Base-by-base conservation (phyloP, 2,329 filamentous ascomycete genomes). In the Aureobasidium subglaciale region DNA sequence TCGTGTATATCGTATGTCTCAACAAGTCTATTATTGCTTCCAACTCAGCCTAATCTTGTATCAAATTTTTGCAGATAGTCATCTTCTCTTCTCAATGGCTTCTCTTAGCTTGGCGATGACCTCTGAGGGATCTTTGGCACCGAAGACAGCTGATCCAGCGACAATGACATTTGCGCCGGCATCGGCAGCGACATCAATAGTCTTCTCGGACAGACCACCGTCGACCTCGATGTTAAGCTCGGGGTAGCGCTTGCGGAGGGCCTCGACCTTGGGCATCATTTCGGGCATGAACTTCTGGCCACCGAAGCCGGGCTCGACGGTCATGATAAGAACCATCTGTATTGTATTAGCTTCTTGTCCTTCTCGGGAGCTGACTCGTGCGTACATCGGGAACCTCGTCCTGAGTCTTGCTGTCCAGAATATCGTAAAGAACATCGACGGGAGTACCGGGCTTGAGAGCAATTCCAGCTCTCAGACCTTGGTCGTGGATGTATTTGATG, bases 271-370 rank as follows among this genome's bases (percentile, higher is more conserved):
- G 68, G 92, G 90, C 63, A 99, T 82, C 75, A 96, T 90, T 6
- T 88, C 89, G 11, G 90, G 85, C 90, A 97, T 97, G 78, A 99
- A 99, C 68, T 96, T 96, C 70, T 99, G 93, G 6, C 93, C 93
- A 60, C 93, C 93, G 68, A 99, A 99, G 42, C 93, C 93, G 41
- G 93, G 93, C 73, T 99, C 83, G 40, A 99, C 93, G 1, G 93
- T 99, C 93, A 99, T 99, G 59, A 99, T 82, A 16, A 99, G 84
- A 34, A 96, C 90, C 93, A 99, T 99, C 92, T 96, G 60, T 10
- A 25, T 24, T 37, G 34, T 45, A 42, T 52, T 22, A 43, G 40
- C 16, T 13, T 15, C 10, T 7, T 15, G 27, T 3, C 7, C 5
- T 22, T 16, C 5, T n/a, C 3, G 13, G 15, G 10, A 30, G 20